A percentile compares a stretch with the other conserved stretches of the same genome.
Conservation (phyloP, 495 filamentous ascomycete genomes). For the Chaetomium cochliodes region DNA sequence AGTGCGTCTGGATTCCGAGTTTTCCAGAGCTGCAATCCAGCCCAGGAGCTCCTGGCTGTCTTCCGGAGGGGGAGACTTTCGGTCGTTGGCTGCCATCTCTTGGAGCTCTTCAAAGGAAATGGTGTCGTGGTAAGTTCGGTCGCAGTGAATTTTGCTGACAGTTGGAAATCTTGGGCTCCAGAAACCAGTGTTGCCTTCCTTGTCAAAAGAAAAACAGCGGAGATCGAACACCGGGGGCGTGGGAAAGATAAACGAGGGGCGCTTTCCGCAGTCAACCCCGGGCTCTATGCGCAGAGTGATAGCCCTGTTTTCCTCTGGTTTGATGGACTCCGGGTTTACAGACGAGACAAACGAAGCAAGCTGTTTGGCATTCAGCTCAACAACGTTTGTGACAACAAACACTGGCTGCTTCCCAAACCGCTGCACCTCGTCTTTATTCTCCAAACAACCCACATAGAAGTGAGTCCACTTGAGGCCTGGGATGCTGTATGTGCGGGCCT, state of each 20-base stretch:
- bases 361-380: conserved; percentile 43
- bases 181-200: conserved; percentile 43
- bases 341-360: conserved; percentile 37
- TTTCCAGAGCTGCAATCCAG: conserved; percentile 57
- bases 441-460: conserved; percentile 74
- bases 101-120: conserved; percentile 47
- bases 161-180: conserved; percentile 49
- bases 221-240: conserved; percentile 48
- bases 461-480: conserved; percentile 66
- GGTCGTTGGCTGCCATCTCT: conserved; percentile 42
- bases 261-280: conserved; percentile 38
- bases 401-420: conserved; percentile 53
- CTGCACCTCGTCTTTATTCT: conserved; percentile 65
- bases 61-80: conserved; percentile 33
- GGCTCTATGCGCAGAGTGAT: conserved; percentile 35
- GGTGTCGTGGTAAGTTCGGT: conserved; percentile 45
- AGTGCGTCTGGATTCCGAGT: conserved; percentile 39
- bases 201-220: conserved; percentile 50
- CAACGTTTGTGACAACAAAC: conserved; percentile 61
- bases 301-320: conserved; percentile 32
- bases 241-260: conserved; percentile 40
- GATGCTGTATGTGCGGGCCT: conserved; percentile 50
- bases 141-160: conserved; percentile 49
- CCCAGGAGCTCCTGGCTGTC: conserved; percentile 51
- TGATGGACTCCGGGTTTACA: conserved; percentile 37